Evolutionary conservation across 1,284 basidiomycete species (phyloP), one percentile per base, ranked within the genome.

Genomic region (Crepidotus sp.): DNA sequence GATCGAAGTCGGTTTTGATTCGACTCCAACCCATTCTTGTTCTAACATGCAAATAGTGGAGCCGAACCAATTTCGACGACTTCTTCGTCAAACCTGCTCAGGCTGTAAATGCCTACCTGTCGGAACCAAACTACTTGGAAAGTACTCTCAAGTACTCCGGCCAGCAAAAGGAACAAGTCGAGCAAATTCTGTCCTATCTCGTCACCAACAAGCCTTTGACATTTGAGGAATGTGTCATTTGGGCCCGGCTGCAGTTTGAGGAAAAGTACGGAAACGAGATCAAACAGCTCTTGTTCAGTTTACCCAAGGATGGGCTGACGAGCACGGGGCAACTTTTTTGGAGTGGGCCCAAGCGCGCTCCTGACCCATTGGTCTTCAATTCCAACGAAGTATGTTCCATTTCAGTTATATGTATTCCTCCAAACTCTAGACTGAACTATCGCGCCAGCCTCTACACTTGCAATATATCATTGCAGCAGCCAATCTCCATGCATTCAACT

Each of bases 401-500:
- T 43, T 10, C 24, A 34, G 6, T 11, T 30, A n/a, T 19, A n/a
- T 15, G 22, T 29, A 29, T 33, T 29, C 1, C 27, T n/a, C n/a
- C 25, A 13, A 10, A 38, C 29, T n/a, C 18, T 42, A 14, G 22
- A 11, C 15, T 46, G 38, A 48, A 15, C 17, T 49, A 41, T 24
- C 29, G 48, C 31, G 37, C 26, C 45, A 98, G 89, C 73, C 86
- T 29, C 76, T 82, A 8, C 95, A 99, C 64, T 68, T 98, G 41
- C 76, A 80, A 40, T 99, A 92, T 66, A 80, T 98, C 59, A 82
- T 97, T 45, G 77, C 95, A 9, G 94, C 86, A 17, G 94, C 96
- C 48, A 98, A 99, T 66, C 73, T 99, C 35, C 96, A 95, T 61
- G 96, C 96, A 6, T 97, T 80, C 73, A 99, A 98, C 72, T 99